phyloP scores from a whole-genome alignment of 2,329 filamentous ascomycete genomes.

The Knufia fluminis region DNA sequence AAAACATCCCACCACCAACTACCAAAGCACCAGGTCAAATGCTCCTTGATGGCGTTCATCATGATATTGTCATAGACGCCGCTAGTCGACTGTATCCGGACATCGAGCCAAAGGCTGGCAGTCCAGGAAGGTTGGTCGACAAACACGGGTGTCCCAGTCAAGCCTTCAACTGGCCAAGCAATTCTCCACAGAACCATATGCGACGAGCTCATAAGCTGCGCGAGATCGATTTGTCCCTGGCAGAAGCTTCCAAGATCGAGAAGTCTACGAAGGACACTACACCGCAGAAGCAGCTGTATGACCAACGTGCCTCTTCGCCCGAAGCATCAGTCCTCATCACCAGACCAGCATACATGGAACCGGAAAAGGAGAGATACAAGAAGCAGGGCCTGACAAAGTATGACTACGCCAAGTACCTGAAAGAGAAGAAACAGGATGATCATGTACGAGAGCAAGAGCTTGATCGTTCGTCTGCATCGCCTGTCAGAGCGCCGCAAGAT shows the following conservation, averaged over 20 bases:
- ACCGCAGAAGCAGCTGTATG: not conserved
- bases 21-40: not conserved
- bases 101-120: not conserved
- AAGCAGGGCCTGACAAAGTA: slow-evolving; percentile 15
- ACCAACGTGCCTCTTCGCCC: not conserved
- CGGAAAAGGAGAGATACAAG: slow-evolving; percentile 13
- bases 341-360: slow-evolving; percentile 7
- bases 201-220: slow-evolving; percentile 3
- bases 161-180: slow-evolving; percentile 7
- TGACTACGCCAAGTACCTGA: slow-evolving; percentile 3
- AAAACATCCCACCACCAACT: not conserved
- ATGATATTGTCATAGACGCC: not conserved
- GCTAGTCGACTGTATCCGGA: not conserved
- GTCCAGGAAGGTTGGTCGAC: not conserved
- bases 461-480: not conserved
- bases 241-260: slow-evolving; percentile 1
- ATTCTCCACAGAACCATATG: not conserved
- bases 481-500: not conserved
- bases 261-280: not conserved
- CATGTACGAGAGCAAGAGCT: not conserved
- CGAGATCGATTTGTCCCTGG: slow-evolving; percentile 4
- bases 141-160: not conserved
- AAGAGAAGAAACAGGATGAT: not conserved
- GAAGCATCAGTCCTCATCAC: slow-evolving; percentile 8
- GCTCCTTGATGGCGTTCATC: slow-evolving; percentile 1